These are phyloP conservation scores for Rhizopogon salebrosus DNA, from an alignment of 768 basidiomycete genomes.

Conservation along the genomic window DNA sequence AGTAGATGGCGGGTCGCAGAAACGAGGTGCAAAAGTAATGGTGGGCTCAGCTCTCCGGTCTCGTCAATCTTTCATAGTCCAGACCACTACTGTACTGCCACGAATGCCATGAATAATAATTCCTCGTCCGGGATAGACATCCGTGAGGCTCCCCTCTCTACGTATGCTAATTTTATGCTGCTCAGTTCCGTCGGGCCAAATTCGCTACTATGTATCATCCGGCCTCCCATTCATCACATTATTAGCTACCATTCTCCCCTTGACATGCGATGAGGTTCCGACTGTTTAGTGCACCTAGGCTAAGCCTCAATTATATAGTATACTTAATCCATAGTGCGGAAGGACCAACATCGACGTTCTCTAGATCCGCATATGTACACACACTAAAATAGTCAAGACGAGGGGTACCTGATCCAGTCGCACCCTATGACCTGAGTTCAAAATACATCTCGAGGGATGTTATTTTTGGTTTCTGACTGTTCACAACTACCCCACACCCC, in stretches of 20 bases:
- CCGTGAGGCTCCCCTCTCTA: too few relatives aligned
- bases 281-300: too few relatives aligned
- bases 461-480: not conserved
- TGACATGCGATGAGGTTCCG: not conserved
- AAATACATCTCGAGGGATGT: not conserved
- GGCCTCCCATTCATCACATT: not conserved
- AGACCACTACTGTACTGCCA: not conserved
- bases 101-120: not conserved
- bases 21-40: too few relatives aligned
- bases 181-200: not conserved
- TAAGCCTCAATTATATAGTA: too few relatives aligned
- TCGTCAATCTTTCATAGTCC: not conserved
- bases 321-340: too few relatives aligned
- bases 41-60: too few relatives aligned
- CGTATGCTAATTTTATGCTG: too few relatives aligned
- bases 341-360: too few relatives aligned
- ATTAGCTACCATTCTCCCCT: not conserved
- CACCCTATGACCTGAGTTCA: not conserved
- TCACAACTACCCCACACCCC: not conserved
- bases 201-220: not conserved
- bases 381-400: too few relatives aligned
- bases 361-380: not conserved
- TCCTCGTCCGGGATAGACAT: not conserved
- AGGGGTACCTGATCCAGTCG: not conserved
- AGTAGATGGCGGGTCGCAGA: too few relatives aligned